Evolutionary conservation across 495 filamentous ascomycete species (phyloP).

Genomic region (Hypoxylon rickii): DNA sequence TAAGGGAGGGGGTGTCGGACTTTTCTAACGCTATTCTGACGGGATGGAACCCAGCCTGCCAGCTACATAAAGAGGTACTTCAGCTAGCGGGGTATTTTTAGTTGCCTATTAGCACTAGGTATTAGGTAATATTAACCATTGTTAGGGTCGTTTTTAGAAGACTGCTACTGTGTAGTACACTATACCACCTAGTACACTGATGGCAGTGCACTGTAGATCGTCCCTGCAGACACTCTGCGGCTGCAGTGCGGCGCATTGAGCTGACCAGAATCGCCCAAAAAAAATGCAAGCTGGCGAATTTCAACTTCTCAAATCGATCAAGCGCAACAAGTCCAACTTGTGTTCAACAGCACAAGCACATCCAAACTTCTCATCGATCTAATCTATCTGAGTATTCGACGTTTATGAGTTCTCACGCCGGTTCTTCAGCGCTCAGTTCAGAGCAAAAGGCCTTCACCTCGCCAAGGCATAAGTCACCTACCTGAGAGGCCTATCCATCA

Average conservation of each 20-base stretch:
- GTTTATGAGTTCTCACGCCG: slow-evolving; percentile 35
- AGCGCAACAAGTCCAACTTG: slow-evolving; percentile 14
- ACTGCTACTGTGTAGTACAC: no score
- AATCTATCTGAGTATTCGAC: not conserved
- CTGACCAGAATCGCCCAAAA: slow-evolving; percentile 28
- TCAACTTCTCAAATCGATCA: slow-evolving; percentile 15
- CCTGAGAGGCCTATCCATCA: slow-evolving; percentile 18
- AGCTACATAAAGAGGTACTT: no score
- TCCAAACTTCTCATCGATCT: not conserved
- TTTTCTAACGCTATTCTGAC: no score
- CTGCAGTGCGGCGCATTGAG: slow-evolving; percentile 17
- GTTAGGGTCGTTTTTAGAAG: no score
- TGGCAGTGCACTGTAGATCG: no score
- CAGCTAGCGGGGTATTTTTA: no score
- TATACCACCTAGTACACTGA: no score
- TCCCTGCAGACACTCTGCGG: not conserved
- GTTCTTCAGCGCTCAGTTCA: slow-evolving; percentile 25
- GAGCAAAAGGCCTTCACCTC: slow-evolving; percentile 24
- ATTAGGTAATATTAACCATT: no score
- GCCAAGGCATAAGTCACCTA: slow-evolving; percentile 21
- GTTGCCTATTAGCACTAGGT: no score
- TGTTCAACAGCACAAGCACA: not conserved
- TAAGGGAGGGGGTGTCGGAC: no score
- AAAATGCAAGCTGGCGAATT: slow-evolving; percentile 37
- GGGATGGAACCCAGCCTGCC: no score